Percentiles rank a stretch among this genome's conserved stretches.
phyloP scores from a whole-genome alignment of 768 basidiomycete genomes.

The Trametes cingulata region DNA sequence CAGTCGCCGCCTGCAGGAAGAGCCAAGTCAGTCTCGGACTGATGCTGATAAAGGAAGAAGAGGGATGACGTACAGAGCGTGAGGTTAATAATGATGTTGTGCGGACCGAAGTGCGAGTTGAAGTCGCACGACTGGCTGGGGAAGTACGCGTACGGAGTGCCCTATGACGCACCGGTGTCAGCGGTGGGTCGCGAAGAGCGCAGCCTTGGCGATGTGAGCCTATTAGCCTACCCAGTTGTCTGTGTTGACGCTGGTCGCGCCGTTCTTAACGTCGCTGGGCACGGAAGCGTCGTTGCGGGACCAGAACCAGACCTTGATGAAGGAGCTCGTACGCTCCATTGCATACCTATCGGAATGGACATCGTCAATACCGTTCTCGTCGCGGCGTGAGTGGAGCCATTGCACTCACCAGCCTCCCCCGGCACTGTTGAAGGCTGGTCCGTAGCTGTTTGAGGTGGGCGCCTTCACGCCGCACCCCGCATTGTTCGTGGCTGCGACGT shows the following conservation, averaged over 20 bases:
- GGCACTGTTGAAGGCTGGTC: slow-evolving; percentile 54
- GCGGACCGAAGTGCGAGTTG: slow-evolving; percentile 46
- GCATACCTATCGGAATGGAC: slow-evolving; percentile 39
- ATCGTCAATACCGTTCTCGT: neutral
- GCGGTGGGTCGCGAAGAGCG: neutral
- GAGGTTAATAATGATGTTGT: slow-evolving; percentile 69
- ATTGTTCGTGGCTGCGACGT: slow-evolving; percentile 46
- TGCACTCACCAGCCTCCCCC: slow-evolving; percentile 56
- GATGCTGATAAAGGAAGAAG: neutral
- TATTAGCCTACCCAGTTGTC: slow-evolving; percentile 53
- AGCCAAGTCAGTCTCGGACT: neutral
- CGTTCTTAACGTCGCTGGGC: slow-evolving; percentile 46
- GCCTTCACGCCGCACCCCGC: slow-evolving; percentile 56
- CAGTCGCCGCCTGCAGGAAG: slow-evolving; percentile 46
- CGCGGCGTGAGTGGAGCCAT: neutral
- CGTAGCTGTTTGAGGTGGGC: slow-evolving; percentile 46
- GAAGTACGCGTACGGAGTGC: slow-evolving; percentile 60
- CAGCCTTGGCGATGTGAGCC: neutral
- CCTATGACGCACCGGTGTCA: slow-evolving; percentile 35
- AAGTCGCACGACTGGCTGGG: slow-evolving; percentile 60
- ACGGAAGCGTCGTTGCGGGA: slow-evolving; percentile 43
- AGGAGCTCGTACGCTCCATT: slow-evolving; percentile 54
- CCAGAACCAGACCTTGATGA: slow-evolving; percentile 77
- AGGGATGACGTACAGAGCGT: slow-evolving; percentile 50
- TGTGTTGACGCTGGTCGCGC: slow-evolving; percentile 46